phyloP scores from a whole-genome alignment of 177 flowering plant genomes.

The Vitis hybrid region DNA sequence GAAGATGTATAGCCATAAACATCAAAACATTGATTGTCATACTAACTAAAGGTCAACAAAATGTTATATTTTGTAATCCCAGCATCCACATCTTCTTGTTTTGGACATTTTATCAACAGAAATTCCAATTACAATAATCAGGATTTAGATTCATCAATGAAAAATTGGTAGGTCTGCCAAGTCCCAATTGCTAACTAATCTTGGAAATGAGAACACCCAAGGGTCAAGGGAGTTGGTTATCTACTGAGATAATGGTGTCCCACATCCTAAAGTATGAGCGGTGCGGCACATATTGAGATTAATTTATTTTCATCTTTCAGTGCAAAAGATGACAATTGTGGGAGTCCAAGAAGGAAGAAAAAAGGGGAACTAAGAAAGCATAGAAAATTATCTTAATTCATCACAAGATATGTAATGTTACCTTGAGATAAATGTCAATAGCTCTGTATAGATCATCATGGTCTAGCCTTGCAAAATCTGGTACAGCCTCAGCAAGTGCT shows the following conservation, averaged over 20 bases:
- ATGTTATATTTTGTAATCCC: too few relatives aligned
- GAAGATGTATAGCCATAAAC: background rate
- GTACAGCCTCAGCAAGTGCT: slow-evolving; percentile 63
- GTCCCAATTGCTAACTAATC: slow-evolving; percentile 17
- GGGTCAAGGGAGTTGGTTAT: slow-evolving; percentile 43
- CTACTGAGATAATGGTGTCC: slow-evolving; percentile 23
- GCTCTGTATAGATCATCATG: slow-evolving; percentile 85
- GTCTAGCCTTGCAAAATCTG: slow-evolving; percentile 70
- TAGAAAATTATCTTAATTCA: too few relatives aligned
- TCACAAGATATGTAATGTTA: slow-evolving; percentile 21
- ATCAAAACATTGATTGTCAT: too few relatives aligned
- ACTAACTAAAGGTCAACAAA: too few relatives aligned
- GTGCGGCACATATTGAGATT: too few relatives aligned
- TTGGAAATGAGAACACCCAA: slow-evolving; percentile 14
- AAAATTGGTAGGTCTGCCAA: slow-evolving; percentile 22
- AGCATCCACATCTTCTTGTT: too few relatives aligned
- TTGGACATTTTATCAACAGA: too few relatives aligned
- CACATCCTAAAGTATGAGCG: slow-evolving; percentile 16
- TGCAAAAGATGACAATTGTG: too few relatives aligned
- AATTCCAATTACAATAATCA: background rate
- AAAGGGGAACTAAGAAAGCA: too few relatives aligned
- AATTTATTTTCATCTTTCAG: too few relatives aligned
- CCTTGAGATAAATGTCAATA: slow-evolving; percentile 81
- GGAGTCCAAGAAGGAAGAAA: too few relatives aligned
- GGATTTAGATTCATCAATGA: background rate